Conservation (phyloP, 306 rosid species). For the Rosa persica region DNA sequence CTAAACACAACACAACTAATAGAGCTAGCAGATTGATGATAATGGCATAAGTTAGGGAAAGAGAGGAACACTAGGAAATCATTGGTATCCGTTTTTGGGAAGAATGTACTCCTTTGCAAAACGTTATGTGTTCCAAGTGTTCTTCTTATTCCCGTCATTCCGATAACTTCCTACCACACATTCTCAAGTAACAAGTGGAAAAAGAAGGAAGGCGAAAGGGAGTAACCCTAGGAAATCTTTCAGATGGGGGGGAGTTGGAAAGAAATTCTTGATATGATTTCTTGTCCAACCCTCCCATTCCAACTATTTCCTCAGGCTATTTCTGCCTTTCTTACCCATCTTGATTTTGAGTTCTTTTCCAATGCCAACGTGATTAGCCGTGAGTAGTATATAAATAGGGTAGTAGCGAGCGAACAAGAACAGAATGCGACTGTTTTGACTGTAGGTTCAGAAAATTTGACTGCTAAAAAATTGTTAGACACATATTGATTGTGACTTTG, state of each 20-base stretch:
- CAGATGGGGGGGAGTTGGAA: background rate
- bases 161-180: background rate
- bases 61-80: background rate
- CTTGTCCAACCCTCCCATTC: background rate
- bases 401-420: background rate
- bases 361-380: background rate
- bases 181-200: background rate
- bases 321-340: background rate
- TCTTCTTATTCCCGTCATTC: background rate
- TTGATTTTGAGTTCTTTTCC: background rate
- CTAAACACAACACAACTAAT: too few species aligned
- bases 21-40: too few species aligned
- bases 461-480: background rate
- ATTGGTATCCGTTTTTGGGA: background rate
- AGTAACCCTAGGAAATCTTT: background rate
- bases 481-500: background rate
- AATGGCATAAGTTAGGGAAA: background rate
- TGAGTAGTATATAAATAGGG: background rate
- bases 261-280: background rate
- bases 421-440: background rate
- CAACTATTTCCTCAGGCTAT: background rate
- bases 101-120: background rate
- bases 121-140: background rate
- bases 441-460: background rate
- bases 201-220: background rate